Evolutionary conservation across 2,329 filamentous ascomycete species (phyloP).

Genomic region (Beauveria varroae): DNA sequence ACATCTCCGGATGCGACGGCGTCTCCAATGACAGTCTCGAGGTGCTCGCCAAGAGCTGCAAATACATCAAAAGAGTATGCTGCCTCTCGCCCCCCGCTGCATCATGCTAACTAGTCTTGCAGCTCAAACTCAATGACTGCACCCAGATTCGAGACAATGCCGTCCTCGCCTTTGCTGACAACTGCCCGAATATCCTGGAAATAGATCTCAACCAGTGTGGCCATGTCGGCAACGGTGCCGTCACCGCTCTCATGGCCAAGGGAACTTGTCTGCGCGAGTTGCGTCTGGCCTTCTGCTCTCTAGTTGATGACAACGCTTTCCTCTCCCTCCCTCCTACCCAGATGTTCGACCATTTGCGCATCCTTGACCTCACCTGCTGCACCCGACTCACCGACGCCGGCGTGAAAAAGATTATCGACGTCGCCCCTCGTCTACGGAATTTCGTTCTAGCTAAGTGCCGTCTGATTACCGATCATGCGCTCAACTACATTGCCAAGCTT

Average conservation of each 20-base stretch:
- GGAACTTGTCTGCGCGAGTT: constrained; percentile 84
- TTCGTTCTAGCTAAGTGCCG: constrained; percentile 91
- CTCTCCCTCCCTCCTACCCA: constrained; percentile 61
- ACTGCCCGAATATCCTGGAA: constrained; percentile 90
- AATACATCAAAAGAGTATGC: constrained; percentile 75
- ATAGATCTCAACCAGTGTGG: constrained; percentile 88
- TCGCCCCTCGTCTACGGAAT: constrained; percentile 82
- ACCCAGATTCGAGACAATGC: constrained; percentile 74
- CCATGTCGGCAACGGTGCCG: constrained; percentile 71
- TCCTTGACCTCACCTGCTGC: constrained; percentile 89
- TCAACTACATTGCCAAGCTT: constrained; percentile 77
- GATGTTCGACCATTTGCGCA: constrained; percentile 80
- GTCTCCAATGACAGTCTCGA: constrained; percentile 84
- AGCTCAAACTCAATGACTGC: constrained; percentile 94
- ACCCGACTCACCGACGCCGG: constrained; percentile 75
- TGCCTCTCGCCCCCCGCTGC: neutral
- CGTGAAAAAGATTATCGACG: constrained; percentile 78
- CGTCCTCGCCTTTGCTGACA: constrained; percentile 75
- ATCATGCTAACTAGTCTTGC: constrained; percentile 22
- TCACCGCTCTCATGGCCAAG: constrained; percentile 71
- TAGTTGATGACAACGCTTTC: constrained; percentile 85
- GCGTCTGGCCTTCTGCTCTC: constrained; percentile 74
- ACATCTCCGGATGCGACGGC: constrained; percentile 77
- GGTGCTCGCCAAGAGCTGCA: constrained; percentile 71
- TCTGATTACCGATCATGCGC: constrained; percentile 82